Percentiles rank a stretch among this genome's conserved stretches.
phyloP scores from a whole-genome alignment of 345 rosid species.

The Camelina neglecta region DNA sequence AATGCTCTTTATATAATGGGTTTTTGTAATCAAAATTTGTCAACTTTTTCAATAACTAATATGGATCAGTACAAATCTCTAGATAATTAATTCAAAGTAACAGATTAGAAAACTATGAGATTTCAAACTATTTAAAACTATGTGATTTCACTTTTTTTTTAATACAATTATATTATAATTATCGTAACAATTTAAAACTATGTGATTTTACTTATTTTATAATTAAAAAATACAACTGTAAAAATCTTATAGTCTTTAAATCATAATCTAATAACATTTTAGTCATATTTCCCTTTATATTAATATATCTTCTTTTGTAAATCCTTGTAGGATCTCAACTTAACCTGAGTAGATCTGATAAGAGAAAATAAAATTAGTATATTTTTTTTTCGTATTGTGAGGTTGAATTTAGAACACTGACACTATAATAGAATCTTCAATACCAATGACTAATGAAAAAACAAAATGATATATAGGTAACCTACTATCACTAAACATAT shows the following conservation, averaged over 20 bases:
- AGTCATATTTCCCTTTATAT: no score
- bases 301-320: no score
- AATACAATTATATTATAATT: not conserved
- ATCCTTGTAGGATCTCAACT: not conserved
- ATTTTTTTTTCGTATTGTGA: not conserved
- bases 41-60: slow-evolving; percentile 9
- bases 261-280: no score
- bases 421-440: not conserved
- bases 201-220: not conserved
- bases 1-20: slow-evolving; percentile 17
- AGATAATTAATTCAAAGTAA: no score
- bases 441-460: not conserved
- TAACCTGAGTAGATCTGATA: not conserved
- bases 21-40: not conserved
- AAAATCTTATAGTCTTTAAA: not conserved
- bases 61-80: slow-evolving; percentile 14
- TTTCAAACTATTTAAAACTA: no score
- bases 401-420: not conserved
- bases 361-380: not conserved
- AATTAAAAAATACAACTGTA: not conserved
- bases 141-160: no score
- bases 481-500: not conserved
- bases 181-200: no score
- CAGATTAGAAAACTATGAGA: no score
- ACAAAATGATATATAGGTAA: slow-evolving; percentile 16